A percentile compares a stretch with the other conserved stretches of the same genome.
Evolutionary conservation across 2,329 filamentous ascomycete species (phyloP).

Genomic region (Exophiala lecanii-corni): DNA sequence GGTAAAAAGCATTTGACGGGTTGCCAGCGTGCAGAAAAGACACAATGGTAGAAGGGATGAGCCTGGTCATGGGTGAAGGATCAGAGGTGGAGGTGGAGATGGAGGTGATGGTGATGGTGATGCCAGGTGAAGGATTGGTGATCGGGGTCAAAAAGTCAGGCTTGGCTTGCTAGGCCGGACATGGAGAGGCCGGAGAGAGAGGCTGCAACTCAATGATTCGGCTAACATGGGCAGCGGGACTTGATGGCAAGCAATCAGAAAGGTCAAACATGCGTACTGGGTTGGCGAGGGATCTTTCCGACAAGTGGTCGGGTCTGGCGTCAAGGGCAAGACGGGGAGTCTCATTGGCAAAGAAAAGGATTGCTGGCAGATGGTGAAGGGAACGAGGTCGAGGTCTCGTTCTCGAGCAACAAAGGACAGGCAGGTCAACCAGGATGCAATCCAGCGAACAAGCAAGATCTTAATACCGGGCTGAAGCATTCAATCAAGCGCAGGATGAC

Average conservation of each 20-base stretch:
- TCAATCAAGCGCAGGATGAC: constrained; percentile 10
- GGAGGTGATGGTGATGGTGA: too few species aligned
- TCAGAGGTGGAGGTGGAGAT: too few species aligned
- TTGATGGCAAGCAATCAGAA: constrained; percentile 3
- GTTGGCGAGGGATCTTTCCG: constrained; percentile 3
- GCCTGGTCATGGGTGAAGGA: constrained; percentile 8
- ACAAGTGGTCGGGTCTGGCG: background rate
- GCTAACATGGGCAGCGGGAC: background rate
- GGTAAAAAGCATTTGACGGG: too few species aligned
- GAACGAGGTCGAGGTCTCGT: background rate
- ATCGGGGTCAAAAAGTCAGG: constrained; percentile 10
- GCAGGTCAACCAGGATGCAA: constrained; percentile 10
- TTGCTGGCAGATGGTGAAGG: background rate
- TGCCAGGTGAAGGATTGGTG: constrained; percentile 10
- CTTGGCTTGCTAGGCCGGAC: constrained; percentile 9
- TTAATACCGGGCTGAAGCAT: constrained; percentile 7
- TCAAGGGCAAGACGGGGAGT: background rate
- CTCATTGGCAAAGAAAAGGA: constrained; percentile 7
- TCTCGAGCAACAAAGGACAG: constrained; percentile 7
- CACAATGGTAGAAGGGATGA: constrained; percentile 13
- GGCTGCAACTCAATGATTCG: background rate
- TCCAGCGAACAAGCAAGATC: constrained; percentile 10
- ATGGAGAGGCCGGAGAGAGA: constrained; percentile 9
- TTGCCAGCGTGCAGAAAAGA: too few species aligned
- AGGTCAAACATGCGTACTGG: constrained; percentile 5